phyloP scores from a whole-genome alignment of 1,284 basidiomycete genomes.

The Puccinia coronata region DNA sequence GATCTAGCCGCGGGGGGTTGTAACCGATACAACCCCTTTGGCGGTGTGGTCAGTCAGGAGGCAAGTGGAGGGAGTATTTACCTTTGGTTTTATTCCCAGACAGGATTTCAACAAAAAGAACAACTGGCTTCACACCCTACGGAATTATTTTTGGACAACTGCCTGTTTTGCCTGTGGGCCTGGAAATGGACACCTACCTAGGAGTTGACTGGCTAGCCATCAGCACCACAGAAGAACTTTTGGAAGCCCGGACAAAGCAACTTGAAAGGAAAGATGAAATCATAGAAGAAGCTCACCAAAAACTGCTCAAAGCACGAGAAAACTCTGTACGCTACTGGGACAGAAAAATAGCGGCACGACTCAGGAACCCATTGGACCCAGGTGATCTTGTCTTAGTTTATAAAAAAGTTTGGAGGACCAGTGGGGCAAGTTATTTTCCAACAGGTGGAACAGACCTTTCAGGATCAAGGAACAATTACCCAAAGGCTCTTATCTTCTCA shows the following conservation, averaged over 20 bases:
- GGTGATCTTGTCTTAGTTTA: background rate
- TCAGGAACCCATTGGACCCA: background rate
- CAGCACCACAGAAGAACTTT: background rate
- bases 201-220: slow-evolving; percentile 1
- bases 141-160: background rate
- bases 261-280: background rate
- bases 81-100: slow-evolving; percentile 20
- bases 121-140: background rate
- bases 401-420: slow-evolving; percentile 12
- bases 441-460: slow-evolving; percentile 27
- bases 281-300: background rate
- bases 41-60: no score
- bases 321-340: background rate
- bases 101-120: no score
- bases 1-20: no score
- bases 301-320: background rate
- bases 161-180: background rate
- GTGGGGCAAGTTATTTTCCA: slow-evolving; percentile 23
- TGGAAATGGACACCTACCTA: slow-evolving; percentile 4
- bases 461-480: background rate
- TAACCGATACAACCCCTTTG: no score
- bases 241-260: background rate
- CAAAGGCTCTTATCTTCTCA: background rate
- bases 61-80: slow-evolving; percentile 11
- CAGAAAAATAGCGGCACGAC: background rate